Conservation (phyloP, 179 eudicot genomes). For the Beta macrorhiza region DNA sequence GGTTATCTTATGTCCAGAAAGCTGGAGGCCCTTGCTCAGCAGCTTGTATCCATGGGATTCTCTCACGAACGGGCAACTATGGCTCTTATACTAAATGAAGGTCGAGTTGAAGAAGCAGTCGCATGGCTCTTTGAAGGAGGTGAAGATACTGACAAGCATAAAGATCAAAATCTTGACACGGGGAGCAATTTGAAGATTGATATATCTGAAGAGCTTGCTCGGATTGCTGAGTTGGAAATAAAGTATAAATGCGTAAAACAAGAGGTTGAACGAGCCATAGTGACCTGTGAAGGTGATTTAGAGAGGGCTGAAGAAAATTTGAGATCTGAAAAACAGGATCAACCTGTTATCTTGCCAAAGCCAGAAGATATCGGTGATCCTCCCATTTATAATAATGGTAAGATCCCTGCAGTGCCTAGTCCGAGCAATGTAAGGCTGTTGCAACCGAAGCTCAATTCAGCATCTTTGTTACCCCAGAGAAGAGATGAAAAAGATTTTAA, state of each 20-base stretch:
- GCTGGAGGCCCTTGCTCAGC: slow-evolving; percentile 80
- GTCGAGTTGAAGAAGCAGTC: slow-evolving; percentile 77
- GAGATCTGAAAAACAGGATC: slow-evolving; percentile 60
- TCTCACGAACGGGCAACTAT: slow-evolving; percentile 77
- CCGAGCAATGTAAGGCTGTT: slow-evolving; percentile 38
- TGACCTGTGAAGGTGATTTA: slow-evolving; percentile 85
- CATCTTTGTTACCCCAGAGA: slow-evolving; percentile 42
- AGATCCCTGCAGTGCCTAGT: slow-evolving; percentile 34
- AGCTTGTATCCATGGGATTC: slow-evolving; percentile 90
- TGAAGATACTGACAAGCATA: slow-evolving; percentile 55
- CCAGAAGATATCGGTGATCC: slow-evolving; percentile 55
- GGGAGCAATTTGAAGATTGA: slow-evolving; percentile 75
- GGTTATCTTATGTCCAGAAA: slow-evolving; percentile 93
- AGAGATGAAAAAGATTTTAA: slow-evolving; percentile 76
- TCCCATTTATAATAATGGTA: slow-evolving; percentile 31
- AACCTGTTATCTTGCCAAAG: slow-evolving; percentile 39
- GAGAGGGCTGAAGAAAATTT: slow-evolving; percentile 71
- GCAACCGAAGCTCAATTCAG: slow-evolving; percentile 44
- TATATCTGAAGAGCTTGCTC: slow-evolving; percentile 79
- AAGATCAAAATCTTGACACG: slow-evolving; percentile 47
- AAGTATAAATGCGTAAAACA: slow-evolving; percentile 71
- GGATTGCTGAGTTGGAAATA: slow-evolving; percentile 59
- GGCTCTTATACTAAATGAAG: slow-evolving; percentile 86
- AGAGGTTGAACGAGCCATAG: slow-evolving; percentile 80
- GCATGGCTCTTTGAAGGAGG: slow-evolving; percentile 73